Base-by-base conservation (phyloP, 139 green algal species). In the Monoraphidium neglectum region DNA sequence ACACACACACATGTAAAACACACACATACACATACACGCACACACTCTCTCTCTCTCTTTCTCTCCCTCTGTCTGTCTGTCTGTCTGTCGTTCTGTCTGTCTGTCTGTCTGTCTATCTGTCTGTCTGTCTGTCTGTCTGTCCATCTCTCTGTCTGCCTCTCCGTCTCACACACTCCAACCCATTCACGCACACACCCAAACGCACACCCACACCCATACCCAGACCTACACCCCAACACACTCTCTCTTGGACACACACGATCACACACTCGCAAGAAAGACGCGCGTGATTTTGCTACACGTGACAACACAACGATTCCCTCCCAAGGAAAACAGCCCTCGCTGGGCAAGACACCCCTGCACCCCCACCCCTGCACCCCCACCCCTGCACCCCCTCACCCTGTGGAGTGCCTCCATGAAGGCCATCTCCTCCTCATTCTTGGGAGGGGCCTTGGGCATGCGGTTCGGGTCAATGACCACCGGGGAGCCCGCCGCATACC, bases 391-490 rank as follows among this genome's bases (percentile, higher is more conserved):
- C 15, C 62, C 26, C 43, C 59, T 33, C 49, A 76, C 67, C 76
- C 75, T 76, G 43, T 81, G 67, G 36, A 76, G 35, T 47, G 49
- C 59, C 37, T 82, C 68, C 54, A 76, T 37, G 4, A 66, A 5
- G 54, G 28, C 33, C 63, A 90, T 83, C n/a, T 80, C 54, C 2
- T 15, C 37, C 47, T 90, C 82, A 16, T 76, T 71, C 16, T 68
- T n/a, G 1, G 70, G 61, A 15, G 83, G 72, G 4, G 60, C 74
- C 33, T 83, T 62, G 37, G 81, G 78, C 28, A 86, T 78, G 4
- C 79, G 66, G 13, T 49, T 65, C 23, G 71, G 56, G 38, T 80
- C 64, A 35, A 84, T 60, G 10, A 61, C 54, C 10, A 83, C 75
- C 1, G 68, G 37, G 54, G 67, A 23, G n/a, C 62, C 49, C 21